phyloP scores from a whole-genome alignment of 768 basidiomycete genomes.

The Lactarius tabidus region DNA sequence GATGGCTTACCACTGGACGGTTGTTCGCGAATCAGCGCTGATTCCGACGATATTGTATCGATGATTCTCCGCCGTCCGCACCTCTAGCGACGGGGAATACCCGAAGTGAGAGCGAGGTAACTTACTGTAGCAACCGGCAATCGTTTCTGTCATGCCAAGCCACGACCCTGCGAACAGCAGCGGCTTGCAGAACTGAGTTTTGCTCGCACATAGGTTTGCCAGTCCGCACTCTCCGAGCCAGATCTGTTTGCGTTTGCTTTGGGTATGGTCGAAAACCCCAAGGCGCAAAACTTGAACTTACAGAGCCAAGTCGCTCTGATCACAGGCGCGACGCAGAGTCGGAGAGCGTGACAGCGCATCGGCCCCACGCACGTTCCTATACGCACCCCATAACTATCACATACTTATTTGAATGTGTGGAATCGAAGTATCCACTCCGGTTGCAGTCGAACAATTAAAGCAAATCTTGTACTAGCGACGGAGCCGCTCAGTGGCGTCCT shows the following conservation, averaged over 20 bases:
- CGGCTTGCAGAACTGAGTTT: background rate
- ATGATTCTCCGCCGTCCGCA: conserved; percentile 22
- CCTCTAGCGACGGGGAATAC: background rate
- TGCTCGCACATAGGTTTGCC: background rate
- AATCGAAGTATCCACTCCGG: background rate
- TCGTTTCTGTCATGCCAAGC: background rate
- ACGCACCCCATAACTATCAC: background rate
- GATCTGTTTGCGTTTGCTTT: background rate
- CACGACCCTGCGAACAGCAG: background rate
- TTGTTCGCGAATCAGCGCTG: conserved; percentile 6
- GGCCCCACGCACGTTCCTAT: background rate
- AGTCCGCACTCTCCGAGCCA: conserved; percentile 1
- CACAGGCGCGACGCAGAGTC: background rate
- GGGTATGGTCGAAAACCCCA: background rate
- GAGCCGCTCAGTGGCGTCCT: background rate
- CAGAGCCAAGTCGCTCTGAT: background rate
- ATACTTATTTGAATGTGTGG: background rate
- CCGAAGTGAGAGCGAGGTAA: conserved; percentile 1
- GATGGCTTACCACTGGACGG: background rate
- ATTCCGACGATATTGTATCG: conserved; percentile 22
- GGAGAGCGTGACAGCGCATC: conserved; percentile 1
- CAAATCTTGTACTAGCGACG: background rate
- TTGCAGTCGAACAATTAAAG: background rate
- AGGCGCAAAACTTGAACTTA: background rate
- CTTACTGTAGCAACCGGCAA: conserved; percentile 11